Evolutionary conservation across 148 eudicot species (phyloP), one percentile per base, ranked within the genome.

Genomic region (Camellia japonica): DNA sequence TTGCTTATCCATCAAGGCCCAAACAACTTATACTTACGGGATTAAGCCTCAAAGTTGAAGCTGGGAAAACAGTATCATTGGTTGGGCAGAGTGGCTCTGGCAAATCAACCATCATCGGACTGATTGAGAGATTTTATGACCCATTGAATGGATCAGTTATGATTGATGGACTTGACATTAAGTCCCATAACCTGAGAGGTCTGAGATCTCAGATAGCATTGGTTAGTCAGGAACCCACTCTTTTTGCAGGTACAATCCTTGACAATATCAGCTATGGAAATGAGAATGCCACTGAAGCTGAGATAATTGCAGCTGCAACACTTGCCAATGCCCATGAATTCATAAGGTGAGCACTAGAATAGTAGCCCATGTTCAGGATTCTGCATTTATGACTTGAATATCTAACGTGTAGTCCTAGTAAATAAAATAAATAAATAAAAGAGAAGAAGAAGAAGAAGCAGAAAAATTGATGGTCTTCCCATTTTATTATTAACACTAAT

Each of bases 301-400:
- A 79, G 44, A 59, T 79, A 2, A 71, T 30, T 30, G 46, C 60
- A 47, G 82, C 76, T 11, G 82, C 76, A 44, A 23, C 30, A 59
- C 82, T 60, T 44, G 76, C 82, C 13, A 79, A 71, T 61, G 82
- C 82, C 70, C 76, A 79, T 62, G 82, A 61, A 20, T 79, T 79
- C 23, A 79, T 79, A 69, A 79, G 75, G 82, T 79, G 42, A 14
- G 15, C 41, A 13, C 42, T 75, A 19, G 23, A 30, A 54, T 54
- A 19, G 46, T 16, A 55, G 14, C 9, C 13, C 13, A 12, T 74
- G 41, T 30, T 13, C 38, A 2, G 13, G 49, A 71, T 43, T 68
- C 19, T 18, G 4, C 64, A 10, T 60, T 60, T 13, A 60, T 60
- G 19, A 60, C 15, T 60, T 12, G 19, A 60, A 12, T 7, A 60